Base-by-base conservation (phyloP, 2,329 filamentous ascomycete species). In the Fusarium humuli region DNA sequence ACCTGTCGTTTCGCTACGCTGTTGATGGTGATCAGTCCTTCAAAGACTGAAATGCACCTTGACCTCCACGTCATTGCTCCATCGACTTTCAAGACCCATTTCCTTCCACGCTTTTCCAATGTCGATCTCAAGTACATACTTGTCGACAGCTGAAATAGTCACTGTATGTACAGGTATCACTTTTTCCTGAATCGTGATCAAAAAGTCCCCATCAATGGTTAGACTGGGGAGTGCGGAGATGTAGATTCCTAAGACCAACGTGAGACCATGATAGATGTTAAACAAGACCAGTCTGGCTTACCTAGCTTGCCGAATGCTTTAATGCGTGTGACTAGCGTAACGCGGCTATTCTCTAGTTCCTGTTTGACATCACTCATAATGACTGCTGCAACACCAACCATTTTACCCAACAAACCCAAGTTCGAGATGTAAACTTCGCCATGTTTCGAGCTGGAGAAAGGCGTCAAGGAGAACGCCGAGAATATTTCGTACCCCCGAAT, bases 341-440 rank as follows among this genome's bases (percentile, higher is more conserved):
- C 81, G 18, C 88, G 83, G 1, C 89, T 89, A 60, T 88, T 90
- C 10, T 71, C 76, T 6, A 74, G 75, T 16, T 53, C 34, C 45
- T 90, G 77, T 34, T 85, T 86, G 46, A 90, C 85, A 29, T 87
- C 84, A n/a, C 83, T 90, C 40, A 83, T 85, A 2, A 91, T 82
- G 10, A 97, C 86, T 0, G 94, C 94, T 2, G 93, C 94, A 1
- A 91, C 89, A 1, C 94, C 95, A 0, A 94, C 94, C 92, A 98
- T 97, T 79, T 98, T 97, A 4, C 88, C 92, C 6, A 97, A 70
- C 3, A 98, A 83, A 1, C 95, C 95, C 1, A 98, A 79, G 20
- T 91, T 90, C 1, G 93, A 90, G 3, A 94, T 83, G 45, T 81
- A 81, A 1, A 91, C 81, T 7, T 70, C 50, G 3, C 69, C 70